These are phyloP conservation scores for Ramaria rubella DNA, from an alignment of 768 basidiomycete genomes.

Conservation along the genomic window DNA sequence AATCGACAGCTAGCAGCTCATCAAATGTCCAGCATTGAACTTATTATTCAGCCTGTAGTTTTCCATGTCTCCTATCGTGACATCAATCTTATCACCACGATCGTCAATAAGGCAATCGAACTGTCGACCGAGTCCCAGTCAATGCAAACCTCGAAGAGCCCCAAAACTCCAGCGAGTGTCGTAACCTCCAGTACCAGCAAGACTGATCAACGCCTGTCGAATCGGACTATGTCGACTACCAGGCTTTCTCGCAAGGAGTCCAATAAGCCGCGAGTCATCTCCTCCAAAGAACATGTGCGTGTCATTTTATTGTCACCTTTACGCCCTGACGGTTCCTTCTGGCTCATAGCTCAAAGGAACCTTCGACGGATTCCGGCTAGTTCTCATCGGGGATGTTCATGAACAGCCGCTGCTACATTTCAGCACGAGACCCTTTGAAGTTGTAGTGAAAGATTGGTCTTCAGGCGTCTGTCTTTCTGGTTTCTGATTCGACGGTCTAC, in stretches of 20 bases:
- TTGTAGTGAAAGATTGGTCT: constrained; percentile 90
- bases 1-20: constrained; percentile 64
- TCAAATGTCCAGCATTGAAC: constrained; percentile 76
- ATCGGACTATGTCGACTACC: constrained; percentile 4
- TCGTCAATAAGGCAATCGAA: constrained; percentile 80
- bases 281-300: constrained; percentile 78
- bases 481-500: background rate
- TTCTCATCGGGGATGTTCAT: constrained; percentile 91
- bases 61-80: constrained; percentile 95
- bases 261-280: constrained; percentile 33
- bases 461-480: constrained; percentile 52
- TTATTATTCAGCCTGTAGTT: constrained; percentile 75
- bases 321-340: background rate
- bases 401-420: constrained; percentile 93
- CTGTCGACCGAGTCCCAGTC: constrained; percentile 49
- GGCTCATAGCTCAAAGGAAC: constrained; percentile 82
- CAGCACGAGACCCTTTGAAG: constrained; percentile 74
- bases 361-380: constrained; percentile 86
- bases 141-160: constrained; percentile 1
- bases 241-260: constrained; percentile 12
- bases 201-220: background rate
- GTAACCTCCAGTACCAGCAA: background rate
- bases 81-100: constrained; percentile 79
- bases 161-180: constrained; percentile 26
- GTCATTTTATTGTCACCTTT: constrained; percentile 2